Evolutionary conservation across 805 yeast species (phyloP).

Genomic region (Helenozyma baotianmanensis): DNA sequence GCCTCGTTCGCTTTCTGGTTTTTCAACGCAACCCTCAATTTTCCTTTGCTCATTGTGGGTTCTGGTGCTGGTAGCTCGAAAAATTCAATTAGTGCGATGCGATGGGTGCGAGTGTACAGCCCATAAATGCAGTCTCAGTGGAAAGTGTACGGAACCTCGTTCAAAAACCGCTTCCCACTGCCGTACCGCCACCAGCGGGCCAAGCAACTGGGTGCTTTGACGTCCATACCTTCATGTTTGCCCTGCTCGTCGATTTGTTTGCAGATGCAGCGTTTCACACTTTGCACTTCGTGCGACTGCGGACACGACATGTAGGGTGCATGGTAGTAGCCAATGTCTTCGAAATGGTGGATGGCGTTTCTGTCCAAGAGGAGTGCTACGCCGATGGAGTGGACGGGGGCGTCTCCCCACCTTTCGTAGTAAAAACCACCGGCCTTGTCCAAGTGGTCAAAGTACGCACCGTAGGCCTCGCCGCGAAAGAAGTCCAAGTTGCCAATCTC

Average conservation of each 20-base stretch:
- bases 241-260: slow-evolving; percentile 12
- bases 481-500: slow-evolving; percentile 53
- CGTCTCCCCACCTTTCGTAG: slow-evolving; percentile 61
- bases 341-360: slow-evolving; percentile 38
- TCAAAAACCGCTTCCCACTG: slow-evolving; percentile 53
- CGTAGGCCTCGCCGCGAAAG: slow-evolving; percentile 44
- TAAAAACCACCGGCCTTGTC: slow-evolving; percentile 51
- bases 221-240: slow-evolving; percentile 31
- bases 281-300: slow-evolving; percentile 24
- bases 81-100: slow-evolving; percentile 13
- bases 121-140: background rate
- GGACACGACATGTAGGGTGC: slow-evolving; percentile 42
- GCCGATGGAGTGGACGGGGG: slow-evolving; percentile 42
- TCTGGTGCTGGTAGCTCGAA: slow-evolving; percentile 1
- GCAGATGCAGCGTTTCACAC: slow-evolving; percentile 38
- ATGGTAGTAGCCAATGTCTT: slow-evolving; percentile 42
- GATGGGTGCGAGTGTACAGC: slow-evolving; percentile 8
- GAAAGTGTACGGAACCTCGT: slow-evolving; percentile 29
- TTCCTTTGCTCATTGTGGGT: slow-evolving; percentile 15
- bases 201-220: slow-evolving; percentile 59
- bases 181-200: slow-evolving; percentile 75
- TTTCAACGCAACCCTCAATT: slow-evolving; percentile 16
- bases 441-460: slow-evolving; percentile 40
- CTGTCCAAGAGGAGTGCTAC: slow-evolving; percentile 32
- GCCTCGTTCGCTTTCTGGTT: slow-evolving; percentile 13